Evolutionary conservation across 2,329 filamentous ascomycete species (phyloP), one percentile per base, ranked within the genome.

Genomic region (Akanthomyces lecanii): DNA sequence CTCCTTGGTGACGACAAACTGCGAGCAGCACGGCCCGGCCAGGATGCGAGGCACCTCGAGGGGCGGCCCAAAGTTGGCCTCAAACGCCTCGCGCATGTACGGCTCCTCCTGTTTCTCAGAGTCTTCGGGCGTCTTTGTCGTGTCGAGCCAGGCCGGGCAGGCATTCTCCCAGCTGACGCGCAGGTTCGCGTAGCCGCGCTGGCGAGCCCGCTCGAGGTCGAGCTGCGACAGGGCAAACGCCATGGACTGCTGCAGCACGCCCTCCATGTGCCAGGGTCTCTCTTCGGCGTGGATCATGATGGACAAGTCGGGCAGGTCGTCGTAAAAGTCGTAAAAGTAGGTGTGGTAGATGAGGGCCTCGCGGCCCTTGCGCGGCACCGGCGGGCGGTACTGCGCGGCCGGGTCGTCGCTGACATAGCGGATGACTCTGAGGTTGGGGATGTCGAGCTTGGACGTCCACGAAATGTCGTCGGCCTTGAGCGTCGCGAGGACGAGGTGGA

Each of bases 261-360:
- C 64, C n/a, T 77, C 75, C 30, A 71, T 66, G 63, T 77, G 75
- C 75, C 74, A 77, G 2, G 73, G 65, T 2, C 64, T 64, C 57
- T 85, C 81, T 66, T 88, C 82, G 23, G 83, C 79, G 69, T 89
- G 86, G 72, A 85, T 81, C 73, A 89, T 86, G 66, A 88, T 81
- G 38, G 78, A 77, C 65, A 87, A 78, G 61, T 86, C 83, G 2
- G 84, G 80, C 4, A 89, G 78, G 4, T 76, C 68, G 65, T 87
- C 78, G 73, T 89, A 88, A 71, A 83, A 79, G 70, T 86, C 83
- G 68, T 86, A 81, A 68, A 88, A 80, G 72, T 85, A 87, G 45
- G 79, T 82, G 44, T 87, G 77, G 69, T 88, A 88, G 8, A 85
- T 80, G 74, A 85, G 82, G 40, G 83, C 85, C 72, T 89, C 86